Conservation (phyloP, 2,329 filamentous ascomycete genomes). For the Coniochaeta pulveracea region DNA sequence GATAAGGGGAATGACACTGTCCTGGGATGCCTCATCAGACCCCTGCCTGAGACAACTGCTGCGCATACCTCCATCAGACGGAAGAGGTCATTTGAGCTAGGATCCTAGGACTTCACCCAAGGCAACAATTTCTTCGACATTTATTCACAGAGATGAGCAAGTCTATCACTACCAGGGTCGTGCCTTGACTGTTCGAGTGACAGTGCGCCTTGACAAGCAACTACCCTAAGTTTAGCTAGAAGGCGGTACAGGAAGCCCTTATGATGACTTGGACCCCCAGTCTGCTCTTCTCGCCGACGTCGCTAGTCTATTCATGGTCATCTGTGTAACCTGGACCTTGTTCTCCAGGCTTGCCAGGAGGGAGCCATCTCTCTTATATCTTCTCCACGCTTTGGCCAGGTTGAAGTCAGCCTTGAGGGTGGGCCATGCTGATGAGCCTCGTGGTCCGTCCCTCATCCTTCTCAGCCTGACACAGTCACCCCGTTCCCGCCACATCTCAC, state of each 20-base stretch:
- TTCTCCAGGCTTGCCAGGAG: not conserved
- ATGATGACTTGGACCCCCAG: not conserved
- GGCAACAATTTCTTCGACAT: not conserved
- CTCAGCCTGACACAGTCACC: not conserved
- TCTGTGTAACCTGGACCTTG: slow-evolving; percentile 1
- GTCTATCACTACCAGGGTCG: not conserved
- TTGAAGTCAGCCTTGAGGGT: slow-evolving; percentile 2
- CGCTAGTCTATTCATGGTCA: too few relatives aligned
- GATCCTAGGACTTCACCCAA: slow-evolving; percentile 1
- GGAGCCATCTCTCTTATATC: not conserved
- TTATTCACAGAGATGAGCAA: not conserved
- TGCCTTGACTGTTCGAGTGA: not conserved
- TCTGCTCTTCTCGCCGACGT: not conserved
- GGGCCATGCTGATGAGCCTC: slow-evolving; percentile 4
- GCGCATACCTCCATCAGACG: not conserved
- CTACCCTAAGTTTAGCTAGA: not conserved
- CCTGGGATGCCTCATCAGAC: too few relatives aligned
- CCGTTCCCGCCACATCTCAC: slow-evolving; percentile 2
- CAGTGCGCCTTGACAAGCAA: not conserved
- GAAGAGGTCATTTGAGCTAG: not conserved
- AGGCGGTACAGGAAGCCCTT: too few relatives aligned
- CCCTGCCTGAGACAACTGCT: slow-evolving; percentile 3
- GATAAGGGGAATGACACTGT: too few relatives aligned
- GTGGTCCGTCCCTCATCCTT: not conserved
- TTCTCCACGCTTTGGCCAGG: not conserved